Percentiles rank a stretch among this genome's conserved stretches.
phyloP scores from a whole-genome alignment of 2,329 filamentous ascomycete species.

The Fusarium falciforme region DNA sequence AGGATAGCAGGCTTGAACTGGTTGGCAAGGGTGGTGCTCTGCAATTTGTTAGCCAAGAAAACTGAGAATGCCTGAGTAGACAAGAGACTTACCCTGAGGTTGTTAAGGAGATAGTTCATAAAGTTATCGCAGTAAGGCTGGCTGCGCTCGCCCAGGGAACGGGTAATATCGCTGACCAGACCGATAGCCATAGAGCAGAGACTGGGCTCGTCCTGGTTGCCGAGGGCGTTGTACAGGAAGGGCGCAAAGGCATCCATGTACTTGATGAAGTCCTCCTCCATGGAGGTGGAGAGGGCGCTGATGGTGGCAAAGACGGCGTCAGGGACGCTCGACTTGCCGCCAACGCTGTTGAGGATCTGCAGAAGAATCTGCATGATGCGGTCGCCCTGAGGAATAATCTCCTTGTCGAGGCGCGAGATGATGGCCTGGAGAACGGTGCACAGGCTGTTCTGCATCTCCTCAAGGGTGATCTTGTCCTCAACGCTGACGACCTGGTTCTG shows the following conservation, averaged over 20 bases:
- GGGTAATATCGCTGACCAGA: slow-evolving; percentile 94
- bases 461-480: slow-evolving; percentile 93
- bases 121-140: slow-evolving; percentile 97
- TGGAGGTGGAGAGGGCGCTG: slow-evolving; percentile 88
- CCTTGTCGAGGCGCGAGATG: slow-evolving; percentile 88
- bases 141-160: slow-evolving; percentile 88
- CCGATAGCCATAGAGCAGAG: slow-evolving; percentile 98
- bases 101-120: slow-evolving; percentile 97
- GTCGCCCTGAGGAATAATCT: slow-evolving; percentile 90
- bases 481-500: slow-evolving; percentile 95
- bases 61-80: background rate
- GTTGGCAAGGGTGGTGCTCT: slow-evolving; percentile 89
- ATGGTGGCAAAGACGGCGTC: slow-evolving; percentile 94
- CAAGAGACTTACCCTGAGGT: slow-evolving; percentile 75
- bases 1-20: slow-evolving; percentile 98
- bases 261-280: slow-evolving; percentile 93
- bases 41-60: slow-evolving; percentile 31
- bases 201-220: slow-evolving; percentile 94
- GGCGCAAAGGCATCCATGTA: slow-evolving; percentile 97
- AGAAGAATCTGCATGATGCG: slow-evolving; percentile 93
- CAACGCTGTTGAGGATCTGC: slow-evolving; percentile 80
- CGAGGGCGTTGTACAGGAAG: slow-evolving; percentile 92
- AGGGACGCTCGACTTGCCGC: slow-evolving; percentile 90
- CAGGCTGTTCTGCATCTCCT: slow-evolving; percentile 98
- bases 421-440: slow-evolving; percentile 92